Evolutionary conservation across 257 asterid genomes (phyloP).

Genomic region (Solanum appendiculatum): DNA sequence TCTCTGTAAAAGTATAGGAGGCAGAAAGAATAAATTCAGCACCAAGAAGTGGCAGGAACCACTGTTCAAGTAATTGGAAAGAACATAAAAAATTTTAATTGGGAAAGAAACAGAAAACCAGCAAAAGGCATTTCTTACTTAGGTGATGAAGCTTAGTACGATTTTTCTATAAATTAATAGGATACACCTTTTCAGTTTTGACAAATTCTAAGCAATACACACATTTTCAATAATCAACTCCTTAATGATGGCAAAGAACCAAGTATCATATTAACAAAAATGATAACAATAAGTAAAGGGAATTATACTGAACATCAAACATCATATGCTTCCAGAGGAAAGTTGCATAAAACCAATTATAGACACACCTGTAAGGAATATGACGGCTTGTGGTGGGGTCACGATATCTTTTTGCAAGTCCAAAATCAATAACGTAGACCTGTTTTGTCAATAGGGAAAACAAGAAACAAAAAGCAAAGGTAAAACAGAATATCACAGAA

Average conservation of each 20-base stretch:
- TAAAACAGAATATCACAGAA: neutral
- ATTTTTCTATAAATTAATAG: neutral
- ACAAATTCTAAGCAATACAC: neutral
- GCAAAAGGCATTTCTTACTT: neutral
- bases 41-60: neutral
- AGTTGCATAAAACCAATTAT: neutral
- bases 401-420: conserved; percentile 85
- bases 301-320: neutral
- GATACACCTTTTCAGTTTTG: neutral
- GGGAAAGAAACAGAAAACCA: neutral
- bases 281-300: neutral
- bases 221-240: neutral
- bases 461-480: neutral
- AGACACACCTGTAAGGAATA: conserved; percentile 65
- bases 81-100: neutral
- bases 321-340: neutral
- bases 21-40: neutral
- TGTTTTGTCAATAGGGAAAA: conserved; percentile 8
- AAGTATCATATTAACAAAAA: neutral
- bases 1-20: neutral
- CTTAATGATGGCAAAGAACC: neutral
- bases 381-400: conserved; percentile 66
- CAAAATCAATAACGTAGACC: conserved; percentile 81
- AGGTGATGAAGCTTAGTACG: neutral
- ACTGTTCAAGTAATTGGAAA: neutral